Percentiles rank a stretch among this genome's conserved stretches.
These are phyloP conservation scores for Datura wrightii DNA, from an alignment of 257 asterid genomes.

Conservation along the genomic window DNA sequence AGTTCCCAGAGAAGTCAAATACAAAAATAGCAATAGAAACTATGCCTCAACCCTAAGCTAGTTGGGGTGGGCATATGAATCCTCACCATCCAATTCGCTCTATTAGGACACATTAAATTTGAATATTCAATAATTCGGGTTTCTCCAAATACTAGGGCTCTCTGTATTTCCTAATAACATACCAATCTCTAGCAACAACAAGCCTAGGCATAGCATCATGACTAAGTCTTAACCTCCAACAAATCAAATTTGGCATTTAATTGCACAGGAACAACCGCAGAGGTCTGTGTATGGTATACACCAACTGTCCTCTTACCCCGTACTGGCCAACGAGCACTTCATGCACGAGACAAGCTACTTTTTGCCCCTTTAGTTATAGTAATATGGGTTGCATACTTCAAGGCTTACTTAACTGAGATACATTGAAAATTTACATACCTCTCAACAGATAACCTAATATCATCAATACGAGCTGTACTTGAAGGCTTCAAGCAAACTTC, in stretches of 20 bases:
- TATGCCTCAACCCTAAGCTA: slow-evolving; percentile 18
- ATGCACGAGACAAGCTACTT: neutral
- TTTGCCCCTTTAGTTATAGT: neutral
- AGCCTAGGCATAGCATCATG: neutral
- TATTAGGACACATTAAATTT: neutral
- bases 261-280: neutral
- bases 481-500: slow-evolving; percentile 83
- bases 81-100: slow-evolving; percentile 16
- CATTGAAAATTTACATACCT: slow-evolving; percentile 50
- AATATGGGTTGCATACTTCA: neutral
- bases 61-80: slow-evolving; percentile 18
- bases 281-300: neutral
- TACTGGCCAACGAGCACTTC: slow-evolving; percentile 1
- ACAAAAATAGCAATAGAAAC: neutral
- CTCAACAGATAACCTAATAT: slow-evolving; percentile 71
- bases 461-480: slow-evolving; percentile 75
- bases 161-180: neutral
- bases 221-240: neutral
- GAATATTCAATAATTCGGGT: slow-evolving; percentile 9
- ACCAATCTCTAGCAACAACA: neutral
- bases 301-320: neutral
- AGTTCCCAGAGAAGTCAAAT: slow-evolving; percentile 2
- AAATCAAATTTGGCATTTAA: slow-evolving; percentile 4
- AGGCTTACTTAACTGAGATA: neutral
- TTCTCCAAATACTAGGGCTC: neutral